phyloP scores from a whole-genome alignment of 2,329 filamentous ascomycete genomes.

The Exserohilum rostratum region DNA sequence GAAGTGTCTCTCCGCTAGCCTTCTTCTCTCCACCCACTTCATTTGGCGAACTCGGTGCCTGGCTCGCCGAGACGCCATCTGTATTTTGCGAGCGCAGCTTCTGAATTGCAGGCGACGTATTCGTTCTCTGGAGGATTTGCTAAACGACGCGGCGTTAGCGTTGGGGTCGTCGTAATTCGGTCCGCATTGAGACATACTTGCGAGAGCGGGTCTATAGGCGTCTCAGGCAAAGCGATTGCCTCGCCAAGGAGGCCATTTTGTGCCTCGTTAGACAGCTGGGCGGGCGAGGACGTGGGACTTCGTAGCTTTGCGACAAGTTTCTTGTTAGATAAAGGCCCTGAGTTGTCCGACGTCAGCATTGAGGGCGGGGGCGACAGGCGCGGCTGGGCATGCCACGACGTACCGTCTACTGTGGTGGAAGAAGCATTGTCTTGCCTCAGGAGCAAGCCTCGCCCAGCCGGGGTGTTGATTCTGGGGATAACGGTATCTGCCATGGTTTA shows the following conservation, averaged over 20 bases:
- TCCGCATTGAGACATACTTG: constrained; percentile 59
- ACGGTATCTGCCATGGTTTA: constrained; percentile 43
- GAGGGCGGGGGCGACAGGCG: background rate
- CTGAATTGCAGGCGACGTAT: constrained; percentile 65
- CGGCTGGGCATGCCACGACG: constrained; percentile 5
- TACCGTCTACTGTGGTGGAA: constrained; percentile 36
- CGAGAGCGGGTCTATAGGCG: constrained; percentile 69
- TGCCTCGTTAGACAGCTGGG: constrained; percentile 25
- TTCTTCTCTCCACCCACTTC: constrained; percentile 58
- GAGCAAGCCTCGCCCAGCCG: constrained; percentile 37
- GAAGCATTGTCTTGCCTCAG: constrained; percentile 35
- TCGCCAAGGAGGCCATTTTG: constrained; percentile 27
- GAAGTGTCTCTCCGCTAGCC: constrained; percentile 30
- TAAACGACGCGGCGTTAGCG: constrained; percentile 33
- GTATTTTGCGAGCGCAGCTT: constrained; percentile 59
- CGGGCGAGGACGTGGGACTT: constrained; percentile 28
- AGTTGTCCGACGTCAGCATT: constrained; percentile 24
- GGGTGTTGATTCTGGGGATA: constrained; percentile 53
- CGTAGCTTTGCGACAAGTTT: constrained; percentile 38
- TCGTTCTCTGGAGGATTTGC: constrained; percentile 69
- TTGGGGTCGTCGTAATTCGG: background rate
- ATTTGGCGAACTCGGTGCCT: constrained; percentile 46
- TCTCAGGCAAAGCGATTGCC: constrained; percentile 36
- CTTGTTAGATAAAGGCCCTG: constrained; percentile 33
- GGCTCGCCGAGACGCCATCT: constrained; percentile 37